A percentile compares a stretch with the other conserved stretches of the same genome.
Evolutionary conservation across 1,284 basidiomycete species (phyloP).

Genomic region (Singerocomus inundabilis): DNA sequence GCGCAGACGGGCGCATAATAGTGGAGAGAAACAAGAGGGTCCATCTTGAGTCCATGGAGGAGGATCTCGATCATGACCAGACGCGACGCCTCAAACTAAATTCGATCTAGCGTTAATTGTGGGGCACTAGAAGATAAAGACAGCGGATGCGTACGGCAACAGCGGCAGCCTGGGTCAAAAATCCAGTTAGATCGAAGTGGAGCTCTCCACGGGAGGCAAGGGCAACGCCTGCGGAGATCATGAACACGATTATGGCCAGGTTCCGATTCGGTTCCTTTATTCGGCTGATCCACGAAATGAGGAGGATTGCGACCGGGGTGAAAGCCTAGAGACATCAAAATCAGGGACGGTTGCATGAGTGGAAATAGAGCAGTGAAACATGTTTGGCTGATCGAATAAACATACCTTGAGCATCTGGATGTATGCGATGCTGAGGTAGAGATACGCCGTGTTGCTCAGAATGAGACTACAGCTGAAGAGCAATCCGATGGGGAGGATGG

Average conservation of each 20-base stretch:
- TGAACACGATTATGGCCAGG: conserved; percentile 81
- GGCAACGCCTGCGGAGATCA: conserved; percentile 91
- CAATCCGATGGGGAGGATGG: conserved; percentile 91
- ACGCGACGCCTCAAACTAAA: conserved; percentile 82
- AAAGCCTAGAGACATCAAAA: too few species aligned
- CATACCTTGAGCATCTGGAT: conserved; percentile 97
- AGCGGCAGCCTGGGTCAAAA: conserved; percentile 82
- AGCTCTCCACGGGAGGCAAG: conserved; percentile 88
- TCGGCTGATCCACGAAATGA: conserved; percentile 90
- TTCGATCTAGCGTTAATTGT: conserved; percentile 8
- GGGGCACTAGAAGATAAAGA: not conserved
- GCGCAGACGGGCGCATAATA: conserved; percentile 98
- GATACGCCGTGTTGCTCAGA: conserved; percentile 92
- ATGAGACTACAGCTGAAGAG: conserved; percentile 93
- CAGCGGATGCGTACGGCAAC: conserved; percentile 55
- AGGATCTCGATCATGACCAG: conserved; percentile 97
- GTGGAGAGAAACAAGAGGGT: conserved; percentile 92
- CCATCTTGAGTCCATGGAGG: conserved; percentile 96
- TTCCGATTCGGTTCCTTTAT: conserved; percentile 86
- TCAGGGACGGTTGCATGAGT: too few species aligned
- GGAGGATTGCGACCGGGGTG: conserved; percentile 92
- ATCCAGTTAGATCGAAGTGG: conserved; percentile 83
- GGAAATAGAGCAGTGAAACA: not conserved
- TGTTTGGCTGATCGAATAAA: not conserved
- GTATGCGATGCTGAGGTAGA: conserved; percentile 88